A percentile compares a stretch with the other conserved stretches of the same genome.
Evolutionary conservation across 2,329 filamentous ascomycete genomes (phyloP).

Genomic region (Microsporum audouinii): DNA sequence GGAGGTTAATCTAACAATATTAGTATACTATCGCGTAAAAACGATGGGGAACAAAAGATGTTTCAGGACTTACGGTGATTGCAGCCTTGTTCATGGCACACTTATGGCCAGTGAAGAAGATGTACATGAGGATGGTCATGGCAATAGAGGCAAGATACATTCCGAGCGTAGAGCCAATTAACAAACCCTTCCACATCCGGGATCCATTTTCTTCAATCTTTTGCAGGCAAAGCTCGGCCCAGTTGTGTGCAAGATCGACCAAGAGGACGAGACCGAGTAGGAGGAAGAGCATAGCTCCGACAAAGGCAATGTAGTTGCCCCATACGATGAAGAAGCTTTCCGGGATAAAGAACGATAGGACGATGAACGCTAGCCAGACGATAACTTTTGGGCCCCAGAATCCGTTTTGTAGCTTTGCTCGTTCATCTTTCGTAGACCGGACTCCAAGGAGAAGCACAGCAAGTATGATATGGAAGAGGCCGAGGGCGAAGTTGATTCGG

Average conservation of each 20-base stretch:
- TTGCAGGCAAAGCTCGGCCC: conserved; percentile 90
- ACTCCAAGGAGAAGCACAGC: conserved; percentile 79
- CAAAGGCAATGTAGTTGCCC: conserved; percentile 85
- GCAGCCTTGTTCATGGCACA: conserved; percentile 96
- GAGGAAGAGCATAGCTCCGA: conserved; percentile 84
- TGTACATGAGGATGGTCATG: conserved; percentile 95
- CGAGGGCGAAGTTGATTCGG: conserved; percentile 94
- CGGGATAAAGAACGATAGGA: conserved; percentile 89
- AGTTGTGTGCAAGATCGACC: conserved; percentile 89
- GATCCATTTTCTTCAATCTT: conserved; percentile 89
- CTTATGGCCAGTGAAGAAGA: conserved; percentile 73
- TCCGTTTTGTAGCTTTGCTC: conserved; percentile 88
- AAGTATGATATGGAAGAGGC: conserved; percentile 81
- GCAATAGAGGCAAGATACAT: conserved; percentile 88
- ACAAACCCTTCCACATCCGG: conserved; percentile 66
- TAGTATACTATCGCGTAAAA: conserved; percentile 9
- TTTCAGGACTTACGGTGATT: conserved; percentile 52
- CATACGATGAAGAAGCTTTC: conserved; percentile 90
- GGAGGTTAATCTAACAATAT: conserved; percentile 57
- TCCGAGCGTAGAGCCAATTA: conserved; percentile 81
- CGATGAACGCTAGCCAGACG: conserved; percentile 74
- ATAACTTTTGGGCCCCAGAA: conserved; percentile 97
- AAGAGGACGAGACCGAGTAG: conserved; percentile 83
- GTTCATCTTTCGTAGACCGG: conserved; percentile 70
- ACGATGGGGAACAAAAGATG: neutral